These are phyloP conservation scores for Geotrichum siamense DNA, from an alignment of 1,139 yeast species.

Conservation along the genomic window DNA sequence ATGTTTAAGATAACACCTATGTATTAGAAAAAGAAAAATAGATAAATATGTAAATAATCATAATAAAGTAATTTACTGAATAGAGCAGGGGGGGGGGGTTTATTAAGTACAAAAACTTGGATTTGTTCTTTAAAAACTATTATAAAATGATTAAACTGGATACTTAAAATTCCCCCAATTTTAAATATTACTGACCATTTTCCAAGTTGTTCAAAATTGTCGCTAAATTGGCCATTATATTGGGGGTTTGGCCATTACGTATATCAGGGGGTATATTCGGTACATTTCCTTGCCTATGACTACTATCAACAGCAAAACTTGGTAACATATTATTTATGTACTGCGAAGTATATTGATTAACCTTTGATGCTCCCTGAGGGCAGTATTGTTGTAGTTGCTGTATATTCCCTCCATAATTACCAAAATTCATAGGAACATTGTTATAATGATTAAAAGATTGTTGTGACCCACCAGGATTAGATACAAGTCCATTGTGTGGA, in stretches of 20 bases:
- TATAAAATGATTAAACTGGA: too few relatives aligned
- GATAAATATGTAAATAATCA: too few relatives aligned
- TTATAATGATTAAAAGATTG: neutral
- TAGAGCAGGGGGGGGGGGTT: too few relatives aligned
- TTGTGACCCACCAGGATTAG: slow-evolving; percentile 33
- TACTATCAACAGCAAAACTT: slow-evolving; percentile 11
- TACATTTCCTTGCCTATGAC: neutral
- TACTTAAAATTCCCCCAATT: too few relatives aligned
- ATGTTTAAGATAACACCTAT: too few relatives aligned
- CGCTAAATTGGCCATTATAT: slow-evolving; percentile 16
- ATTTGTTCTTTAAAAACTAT: too few relatives aligned
- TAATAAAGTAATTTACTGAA: too few relatives aligned
- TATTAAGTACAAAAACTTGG: too few relatives aligned
- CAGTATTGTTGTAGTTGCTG: slow-evolving; percentile 18
- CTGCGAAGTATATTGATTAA: slow-evolving; percentile 9
- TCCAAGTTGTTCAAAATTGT: slow-evolving; percentile 12
- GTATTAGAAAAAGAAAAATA: too few relatives aligned
- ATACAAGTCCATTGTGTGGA: slow-evolving; percentile 1
- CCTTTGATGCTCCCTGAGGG: neutral
- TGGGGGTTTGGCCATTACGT: slow-evolving; percentile 13
- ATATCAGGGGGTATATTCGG: slow-evolving; percentile 5
- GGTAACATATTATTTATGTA: slow-evolving; percentile 14
- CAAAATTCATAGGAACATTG: slow-evolving; percentile 26
- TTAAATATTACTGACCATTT: too few relatives aligned
- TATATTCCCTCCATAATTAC: slow-evolving; percentile 35